phyloP scores from a whole-genome alignment of 192 early-diverging fungal genomes.

The Linnemannia hyalina region DNA sequence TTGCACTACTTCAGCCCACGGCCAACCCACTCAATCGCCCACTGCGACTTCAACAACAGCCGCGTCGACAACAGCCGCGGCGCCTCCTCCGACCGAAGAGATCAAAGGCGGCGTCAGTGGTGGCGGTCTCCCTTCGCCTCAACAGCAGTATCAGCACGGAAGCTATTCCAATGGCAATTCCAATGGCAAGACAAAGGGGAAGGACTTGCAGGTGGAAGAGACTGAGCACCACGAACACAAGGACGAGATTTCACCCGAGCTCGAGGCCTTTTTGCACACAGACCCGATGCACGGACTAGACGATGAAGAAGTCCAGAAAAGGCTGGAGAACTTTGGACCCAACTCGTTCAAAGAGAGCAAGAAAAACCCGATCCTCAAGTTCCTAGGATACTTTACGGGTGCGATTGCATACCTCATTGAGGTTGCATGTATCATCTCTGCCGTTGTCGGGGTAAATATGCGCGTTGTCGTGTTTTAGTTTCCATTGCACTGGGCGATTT shows the following conservation, averaged over 20 bases:
- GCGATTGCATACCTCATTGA: slow-evolving; percentile 92
- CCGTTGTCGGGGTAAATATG: slow-evolving; percentile 65
- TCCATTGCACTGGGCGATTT: not conserved
- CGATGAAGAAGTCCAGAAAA: slow-evolving; percentile 75
- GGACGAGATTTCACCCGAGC: slow-evolving; percentile 85
- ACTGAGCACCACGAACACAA: slow-evolving; percentile 79
- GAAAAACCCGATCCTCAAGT: slow-evolving; percentile 88
- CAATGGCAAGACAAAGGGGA: slow-evolving; percentile 10
- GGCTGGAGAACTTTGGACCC: slow-evolving; percentile 77
- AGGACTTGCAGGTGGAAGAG: slow-evolving; percentile 60
- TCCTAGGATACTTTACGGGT: slow-evolving; percentile 88
- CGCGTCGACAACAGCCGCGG: not conserved
- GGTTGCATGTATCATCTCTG: slow-evolving; percentile 85
- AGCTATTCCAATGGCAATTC: not conserved
- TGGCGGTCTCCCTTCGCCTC: not conserved
- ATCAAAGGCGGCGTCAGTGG: not conserved
- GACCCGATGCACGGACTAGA: slow-evolving; percentile 85
- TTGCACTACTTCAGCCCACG: not conserved
- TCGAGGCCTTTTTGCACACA: slow-evolving; percentile 86
- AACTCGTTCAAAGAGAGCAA: slow-evolving; percentile 89
- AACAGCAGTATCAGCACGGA: not conserved
- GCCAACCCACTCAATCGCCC: not conserved
- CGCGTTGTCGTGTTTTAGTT: not conserved
- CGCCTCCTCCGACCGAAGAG: not conserved
- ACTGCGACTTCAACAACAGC: not conserved